Evolutionary conservation across 768 basidiomycete genomes (phyloP).

Genomic region (Lactarius trivialis): DNA sequence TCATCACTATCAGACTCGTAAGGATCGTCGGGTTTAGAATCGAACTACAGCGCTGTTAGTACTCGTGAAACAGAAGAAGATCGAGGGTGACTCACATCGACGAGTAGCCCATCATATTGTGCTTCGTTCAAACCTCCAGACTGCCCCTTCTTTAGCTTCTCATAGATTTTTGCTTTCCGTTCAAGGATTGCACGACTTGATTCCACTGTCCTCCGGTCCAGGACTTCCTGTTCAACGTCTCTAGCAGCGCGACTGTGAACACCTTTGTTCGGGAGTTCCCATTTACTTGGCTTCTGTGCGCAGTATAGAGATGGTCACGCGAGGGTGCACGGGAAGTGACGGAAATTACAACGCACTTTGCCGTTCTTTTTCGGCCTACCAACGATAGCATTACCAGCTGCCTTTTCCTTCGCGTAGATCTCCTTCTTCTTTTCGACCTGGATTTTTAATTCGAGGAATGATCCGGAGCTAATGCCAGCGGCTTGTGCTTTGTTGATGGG

Average conservation of each 20-base stretch:
- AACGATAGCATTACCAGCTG: conserved; percentile 49
- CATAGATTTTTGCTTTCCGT: conserved; percentile 74
- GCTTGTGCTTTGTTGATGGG: conserved; percentile 57
- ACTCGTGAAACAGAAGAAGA: not conserved
- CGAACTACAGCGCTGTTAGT: conserved; percentile 46
- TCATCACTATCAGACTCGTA: conserved; percentile 71
- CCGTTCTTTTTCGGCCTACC: conserved; percentile 61
- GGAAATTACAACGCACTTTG: conserved; percentile 44
- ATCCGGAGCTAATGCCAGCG: conserved; percentile 62
- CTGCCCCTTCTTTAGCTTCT: conserved; percentile 71
- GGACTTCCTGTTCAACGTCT: conserved; percentile 64
- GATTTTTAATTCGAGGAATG: conserved; percentile 78
- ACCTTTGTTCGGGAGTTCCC: conserved; percentile 73
- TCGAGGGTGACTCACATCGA: conserved; percentile 53
- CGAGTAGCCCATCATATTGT: conserved; percentile 64
- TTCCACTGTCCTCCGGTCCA: conserved; percentile 66
- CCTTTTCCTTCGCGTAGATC: conserved; percentile 60
- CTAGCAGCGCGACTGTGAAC: conserved; percentile 54
- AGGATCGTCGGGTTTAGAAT: conserved; percentile 44
- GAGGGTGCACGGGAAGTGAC: not conserved
- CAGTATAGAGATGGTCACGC: not conserved
- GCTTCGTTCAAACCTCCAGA: conserved; percentile 69
- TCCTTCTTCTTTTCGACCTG: conserved; percentile 47
- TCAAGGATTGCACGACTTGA: conserved; percentile 65
- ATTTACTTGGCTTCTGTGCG: conserved; percentile 65